A percentile compares a stretch with the other conserved stretches of the same genome.
Evolutionary conservation across 1,284 basidiomycete species (phyloP).

Genomic region (Moniliophthora roreri): DNA sequence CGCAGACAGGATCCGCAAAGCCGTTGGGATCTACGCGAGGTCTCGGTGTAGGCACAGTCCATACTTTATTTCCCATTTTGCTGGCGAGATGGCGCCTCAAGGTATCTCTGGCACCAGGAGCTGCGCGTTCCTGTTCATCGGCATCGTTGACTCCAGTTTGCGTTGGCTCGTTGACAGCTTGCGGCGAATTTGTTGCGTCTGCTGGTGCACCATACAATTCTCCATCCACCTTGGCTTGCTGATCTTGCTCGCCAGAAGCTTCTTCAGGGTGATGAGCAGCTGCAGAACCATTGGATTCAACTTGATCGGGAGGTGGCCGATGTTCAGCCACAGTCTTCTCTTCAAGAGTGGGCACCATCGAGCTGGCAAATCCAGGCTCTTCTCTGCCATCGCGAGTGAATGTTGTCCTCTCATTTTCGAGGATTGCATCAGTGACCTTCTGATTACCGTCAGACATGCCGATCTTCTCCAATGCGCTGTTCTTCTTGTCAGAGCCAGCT

Average conservation of each 20-base stretch:
- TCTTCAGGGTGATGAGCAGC: slow-evolving; percentile 9
- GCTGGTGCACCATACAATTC: slow-evolving; percentile 55
- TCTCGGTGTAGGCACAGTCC: slow-evolving; percentile 63
- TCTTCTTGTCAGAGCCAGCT: slow-evolving; percentile 31
- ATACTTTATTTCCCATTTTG: slow-evolving; percentile 53
- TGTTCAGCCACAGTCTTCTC: slow-evolving; percentile 57
- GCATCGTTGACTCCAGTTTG: slow-evolving; percentile 43
- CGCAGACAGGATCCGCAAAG: slow-evolving; percentile 86
- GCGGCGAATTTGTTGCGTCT: slow-evolving; percentile 42
- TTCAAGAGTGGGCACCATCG: slow-evolving; percentile 72
- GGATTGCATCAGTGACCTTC: slow-evolving; percentile 37
- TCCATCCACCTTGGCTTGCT: slow-evolving; percentile 29
- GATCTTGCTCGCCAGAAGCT: not conserved
- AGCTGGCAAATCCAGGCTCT: slow-evolving; percentile 59
- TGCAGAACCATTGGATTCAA: slow-evolving; percentile 15
- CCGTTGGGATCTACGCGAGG: slow-evolving; percentile 75
- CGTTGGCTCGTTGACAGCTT: slow-evolving; percentile 44
- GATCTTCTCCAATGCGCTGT: slow-evolving; percentile 40
- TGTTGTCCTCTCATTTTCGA: slow-evolving; percentile 55
- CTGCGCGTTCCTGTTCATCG: slow-evolving; percentile 51
- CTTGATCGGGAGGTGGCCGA: slow-evolving; percentile 31
- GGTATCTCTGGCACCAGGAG: slow-evolving; percentile 47
- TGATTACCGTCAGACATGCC: slow-evolving; percentile 33
- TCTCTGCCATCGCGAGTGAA: slow-evolving; percentile 53
- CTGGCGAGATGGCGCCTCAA: slow-evolving; percentile 57